These are phyloP conservation scores for Helicostylum pulchrum DNA, from an alignment of 192 early-diverging fungal genomes.

Conservation along the genomic window DNA sequence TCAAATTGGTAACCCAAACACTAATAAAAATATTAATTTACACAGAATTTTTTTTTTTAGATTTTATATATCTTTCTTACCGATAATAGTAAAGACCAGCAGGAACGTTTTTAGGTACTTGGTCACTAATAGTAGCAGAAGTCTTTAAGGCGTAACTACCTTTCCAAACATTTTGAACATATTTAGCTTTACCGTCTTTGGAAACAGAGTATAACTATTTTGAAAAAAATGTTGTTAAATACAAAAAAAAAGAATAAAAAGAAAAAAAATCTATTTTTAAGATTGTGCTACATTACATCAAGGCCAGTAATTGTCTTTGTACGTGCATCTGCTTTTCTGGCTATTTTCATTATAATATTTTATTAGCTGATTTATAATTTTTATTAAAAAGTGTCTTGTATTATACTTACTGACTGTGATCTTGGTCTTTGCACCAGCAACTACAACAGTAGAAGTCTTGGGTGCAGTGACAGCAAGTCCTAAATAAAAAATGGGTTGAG, in stretches of 20 bases:
- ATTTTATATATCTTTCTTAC: constrained; percentile 6
- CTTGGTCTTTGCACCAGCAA: constrained; percentile 20
- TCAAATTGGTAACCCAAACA: constrained; percentile 36
- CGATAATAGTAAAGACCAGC: constrained; percentile 39
- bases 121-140: constrained; percentile 24
- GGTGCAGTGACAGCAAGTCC: constrained; percentile 19
- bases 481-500: not conserved
- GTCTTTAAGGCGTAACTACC: constrained; percentile 24
- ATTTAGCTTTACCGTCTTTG: constrained; percentile 21
- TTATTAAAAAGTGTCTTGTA: not conserved
- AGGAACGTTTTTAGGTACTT: constrained; percentile 14
- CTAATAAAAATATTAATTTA: constrained; percentile 8
- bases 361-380: not conserved
- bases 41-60: not conserved
- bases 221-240: not conserved
- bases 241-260: not conserved
- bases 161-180: constrained; percentile 31
- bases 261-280: not conserved
- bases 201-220: constrained; percentile 25
- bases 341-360: not conserved
- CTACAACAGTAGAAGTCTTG: constrained; percentile 10
- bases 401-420: constrained; percentile 28
- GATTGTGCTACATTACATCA: constrained; percentile 23
- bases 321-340: constrained; percentile 14
- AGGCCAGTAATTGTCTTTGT: constrained; percentile 31